Evolutionary conservation across 768 basidiomycete genomes (phyloP), one percentile per base, ranked within the genome.

Genomic region (Naganishia vishniacii): DNA sequence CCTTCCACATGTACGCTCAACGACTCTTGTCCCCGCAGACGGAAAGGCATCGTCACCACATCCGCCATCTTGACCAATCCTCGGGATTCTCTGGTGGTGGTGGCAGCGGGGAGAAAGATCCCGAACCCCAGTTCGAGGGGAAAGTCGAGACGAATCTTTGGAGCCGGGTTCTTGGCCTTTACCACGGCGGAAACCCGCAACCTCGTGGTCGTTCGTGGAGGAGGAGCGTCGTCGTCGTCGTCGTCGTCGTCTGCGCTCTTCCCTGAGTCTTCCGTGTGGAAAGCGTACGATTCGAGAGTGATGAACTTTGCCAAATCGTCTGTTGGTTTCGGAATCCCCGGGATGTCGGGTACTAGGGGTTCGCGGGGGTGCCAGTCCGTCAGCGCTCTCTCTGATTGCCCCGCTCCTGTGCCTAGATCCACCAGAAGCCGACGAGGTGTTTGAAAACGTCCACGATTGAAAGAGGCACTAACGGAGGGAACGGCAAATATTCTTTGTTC

Each of bases 21-120:
- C 1, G 28, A 18, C n/a, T 67, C 20, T 29, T 67, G 61, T 23
- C 61, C 61, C 15, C 49, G 31, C 18, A 74, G 41, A n/a, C 60
- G 26, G 29, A 75, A 67, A 9, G 76, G 76, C 26, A 61, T 64
- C 5, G 76, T 77, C 28, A 73, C 58, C 2, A 77, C 76, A 42
- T 72, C 69, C 3, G 76, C 73, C 72, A 77, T 71, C 53, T 59
- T 47, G 5, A 62, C 32, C 8, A 48, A 37, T 20, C 49, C 37
- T 5, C n/a, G 1, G n/a, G n/a, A n/a, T n/a, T n/a, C n/a, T n/a
- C n/a, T n/a, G n/a, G n/a, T n/a, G n/a, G n/a, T n/a, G n/a, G n/a
- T n/a, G n/a, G n/a, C n/a, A n/a, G n/a, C n/a, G 29, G 72, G 66
- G 0, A 75, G 61, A 15, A 62, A 68, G 48, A 77, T 72, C 9